phyloP scores from a whole-genome alignment of 805 yeast genomes.

The Cyberlindnera mycetangii region DNA sequence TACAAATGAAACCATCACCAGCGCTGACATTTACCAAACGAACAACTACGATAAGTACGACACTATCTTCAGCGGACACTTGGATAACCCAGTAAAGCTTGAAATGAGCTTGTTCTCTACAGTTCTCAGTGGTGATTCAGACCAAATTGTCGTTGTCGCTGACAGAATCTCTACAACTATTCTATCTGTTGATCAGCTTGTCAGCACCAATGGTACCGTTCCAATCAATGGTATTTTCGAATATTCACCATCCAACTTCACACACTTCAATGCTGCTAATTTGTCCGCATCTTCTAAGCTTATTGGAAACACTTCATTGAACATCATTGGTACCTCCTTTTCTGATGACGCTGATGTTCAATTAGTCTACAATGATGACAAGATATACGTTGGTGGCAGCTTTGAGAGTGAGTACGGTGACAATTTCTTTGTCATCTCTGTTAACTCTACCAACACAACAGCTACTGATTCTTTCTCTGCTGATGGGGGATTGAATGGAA shows the following conservation, averaged over 20 bases:
- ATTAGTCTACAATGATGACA: slow-evolving; percentile 31
- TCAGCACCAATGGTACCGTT: slow-evolving; percentile 34
- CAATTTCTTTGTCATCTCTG: slow-evolving; percentile 35
- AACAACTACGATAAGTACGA: slow-evolving; percentile 82
- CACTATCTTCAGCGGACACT: slow-evolving; percentile 64
- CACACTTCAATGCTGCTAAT: slow-evolving; percentile 32
- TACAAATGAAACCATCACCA: slow-evolving; percentile 35
- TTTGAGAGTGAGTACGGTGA: slow-evolving; percentile 37
- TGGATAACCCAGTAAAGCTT: slow-evolving; percentile 48
- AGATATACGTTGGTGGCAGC: slow-evolving; percentile 48
- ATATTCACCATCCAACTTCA: slow-evolving; percentile 68
- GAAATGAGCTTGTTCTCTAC: slow-evolving; percentile 38
- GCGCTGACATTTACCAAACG: slow-evolving; percentile 66
- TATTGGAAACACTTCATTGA: slow-evolving; percentile 48
- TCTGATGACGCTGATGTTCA: slow-evolving; percentile 40
- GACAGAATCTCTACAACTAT: slow-evolving; percentile 57
- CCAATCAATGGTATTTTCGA: slow-evolving; percentile 78
- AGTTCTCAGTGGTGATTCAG: slow-evolving; percentile 19
- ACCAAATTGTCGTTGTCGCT: slow-evolving; percentile 59
- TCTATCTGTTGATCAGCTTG: slow-evolving; percentile 41
- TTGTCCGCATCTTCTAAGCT: slow-evolving; percentile 20
- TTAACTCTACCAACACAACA: slow-evolving; percentile 18
- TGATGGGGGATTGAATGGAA: slow-evolving; percentile 40
- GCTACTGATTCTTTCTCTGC: slow-evolving; percentile 23
- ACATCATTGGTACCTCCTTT: slow-evolving; percentile 31